Conservation (phyloP, 163 green algal species). For the Scenedesmus sp. region DNA sequence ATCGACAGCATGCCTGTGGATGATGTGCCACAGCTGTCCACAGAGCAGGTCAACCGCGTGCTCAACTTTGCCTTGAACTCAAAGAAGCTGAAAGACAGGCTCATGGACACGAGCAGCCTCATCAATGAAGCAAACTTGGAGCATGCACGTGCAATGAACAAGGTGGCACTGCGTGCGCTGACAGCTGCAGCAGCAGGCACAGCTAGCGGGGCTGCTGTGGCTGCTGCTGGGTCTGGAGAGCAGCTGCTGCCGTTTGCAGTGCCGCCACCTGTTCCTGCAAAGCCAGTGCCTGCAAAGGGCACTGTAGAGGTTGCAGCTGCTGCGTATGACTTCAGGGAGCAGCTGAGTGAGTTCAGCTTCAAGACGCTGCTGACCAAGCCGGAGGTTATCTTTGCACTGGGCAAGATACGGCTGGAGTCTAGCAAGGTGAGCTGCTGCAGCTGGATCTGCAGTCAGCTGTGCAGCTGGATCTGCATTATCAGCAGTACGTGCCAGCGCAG, state of each 20-base stretch:
- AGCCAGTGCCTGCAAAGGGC: slow-evolving; percentile 24
- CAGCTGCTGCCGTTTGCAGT: slow-evolving; percentile 46
- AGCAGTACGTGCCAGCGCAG: neutral
- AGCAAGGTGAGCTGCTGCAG: slow-evolving; percentile 61
- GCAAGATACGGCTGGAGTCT: slow-evolving; percentile 72
- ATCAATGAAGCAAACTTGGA: slow-evolving; percentile 89
- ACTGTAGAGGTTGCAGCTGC: slow-evolving; percentile 61
- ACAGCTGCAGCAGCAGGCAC: slow-evolving; percentile 1
- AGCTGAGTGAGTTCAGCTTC: slow-evolving; percentile 87
- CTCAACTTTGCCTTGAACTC: slow-evolving; percentile 73
- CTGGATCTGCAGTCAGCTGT: neutral
- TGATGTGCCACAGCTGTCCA: slow-evolving; percentile 81
- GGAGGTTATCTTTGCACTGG: slow-evolving; percentile 77
- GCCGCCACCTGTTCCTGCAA: neutral
- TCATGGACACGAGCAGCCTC: slow-evolving; percentile 82
- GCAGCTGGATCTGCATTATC: neutral
- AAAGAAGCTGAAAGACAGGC: slow-evolving; percentile 79
- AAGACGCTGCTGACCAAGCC: slow-evolving; percentile 84
- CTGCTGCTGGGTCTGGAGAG: neutral
- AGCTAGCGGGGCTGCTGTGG: neutral
- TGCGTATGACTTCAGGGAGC: slow-evolving; percentile 81
- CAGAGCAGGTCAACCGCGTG: slow-evolving; percentile 76
- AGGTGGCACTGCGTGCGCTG: slow-evolving; percentile 46
- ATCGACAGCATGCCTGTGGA: slow-evolving; percentile 89
- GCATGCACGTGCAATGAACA: slow-evolving; percentile 88